These are phyloP conservation scores for Corylus avellana DNA, from an alignment of 306 rosid species.

Conservation along the genomic window DNA sequence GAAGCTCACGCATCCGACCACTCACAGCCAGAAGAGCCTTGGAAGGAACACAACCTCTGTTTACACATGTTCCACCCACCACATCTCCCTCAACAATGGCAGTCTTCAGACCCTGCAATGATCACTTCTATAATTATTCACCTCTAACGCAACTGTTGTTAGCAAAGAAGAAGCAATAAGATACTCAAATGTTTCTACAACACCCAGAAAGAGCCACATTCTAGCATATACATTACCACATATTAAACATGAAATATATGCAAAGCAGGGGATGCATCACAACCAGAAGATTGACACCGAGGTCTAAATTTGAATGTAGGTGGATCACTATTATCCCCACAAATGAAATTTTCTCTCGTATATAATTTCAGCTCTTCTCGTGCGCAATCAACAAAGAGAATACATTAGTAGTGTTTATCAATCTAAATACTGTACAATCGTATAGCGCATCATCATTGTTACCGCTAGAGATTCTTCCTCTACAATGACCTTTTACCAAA, in stretches of 20 bases:
- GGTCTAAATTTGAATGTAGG: neutral
- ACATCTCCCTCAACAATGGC: slow-evolving; percentile 93
- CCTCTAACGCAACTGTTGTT: neutral
- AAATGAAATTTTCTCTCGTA: neutral
- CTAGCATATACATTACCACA: neutral
- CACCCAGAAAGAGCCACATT: neutral
- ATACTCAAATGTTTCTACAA: neutral
- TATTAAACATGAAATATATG: neutral
- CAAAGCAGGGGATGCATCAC: neutral
- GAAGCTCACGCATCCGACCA: slow-evolving; percentile 96
- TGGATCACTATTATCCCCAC: neutral
- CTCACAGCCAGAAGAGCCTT: slow-evolving; percentile 97
- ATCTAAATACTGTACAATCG: neutral
- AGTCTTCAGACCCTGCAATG: slow-evolving; percentile 88
- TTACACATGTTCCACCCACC: slow-evolving; percentile 96
- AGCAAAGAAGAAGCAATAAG: neutral
- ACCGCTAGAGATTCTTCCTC: neutral
- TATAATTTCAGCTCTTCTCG: neutral
- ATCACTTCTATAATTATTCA: slow-evolving; percentile 4
- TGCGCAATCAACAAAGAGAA: neutral
- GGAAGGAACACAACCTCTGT: slow-evolving; percentile 98
- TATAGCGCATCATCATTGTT: neutral
- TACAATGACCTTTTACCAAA: neutral
- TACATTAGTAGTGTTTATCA: neutral
- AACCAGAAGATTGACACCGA: neutral